Percentiles rank a stretch among this genome's conserved stretches.
Conservation (phyloP, 768 basidiomycete genomes). For the Kwoniella newhampshirensis region DNA sequence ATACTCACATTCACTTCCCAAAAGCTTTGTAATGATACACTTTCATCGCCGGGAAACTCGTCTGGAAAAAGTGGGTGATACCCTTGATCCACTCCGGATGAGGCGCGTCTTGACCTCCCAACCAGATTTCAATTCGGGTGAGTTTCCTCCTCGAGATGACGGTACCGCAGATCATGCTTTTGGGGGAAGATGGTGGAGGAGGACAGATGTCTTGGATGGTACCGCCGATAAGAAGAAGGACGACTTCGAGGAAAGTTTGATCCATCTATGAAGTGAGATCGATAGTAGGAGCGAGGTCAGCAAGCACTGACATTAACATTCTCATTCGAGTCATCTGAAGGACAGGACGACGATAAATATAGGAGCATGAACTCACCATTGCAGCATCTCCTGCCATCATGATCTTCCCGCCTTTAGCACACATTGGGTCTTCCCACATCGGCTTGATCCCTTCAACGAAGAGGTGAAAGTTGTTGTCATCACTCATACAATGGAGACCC, state of each 20-base stretch:
- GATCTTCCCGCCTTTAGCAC: conserved; percentile 39
- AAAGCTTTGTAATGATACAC: conserved; percentile 13
- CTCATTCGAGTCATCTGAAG: too few relatives aligned
- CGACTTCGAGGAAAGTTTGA: conserved; percentile 33
- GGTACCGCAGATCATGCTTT: conserved; percentile 13
- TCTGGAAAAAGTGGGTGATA: conserved; percentile 2
- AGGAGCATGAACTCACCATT: conserved; percentile 22
- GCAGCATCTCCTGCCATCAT: conserved; percentile 27
- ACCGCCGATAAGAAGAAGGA: conserved; percentile 25
- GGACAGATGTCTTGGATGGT: conserved; percentile 9
- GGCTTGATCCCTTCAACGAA: conserved; percentile 36
- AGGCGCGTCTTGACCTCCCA: conserved; percentile 21
- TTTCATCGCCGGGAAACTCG: neutral
- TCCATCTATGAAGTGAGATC: conserved; percentile 39
- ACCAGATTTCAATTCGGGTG: conserved; percentile 42
- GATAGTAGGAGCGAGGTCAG: neutral
- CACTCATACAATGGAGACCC: conserved; percentile 24
- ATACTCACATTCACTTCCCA: conserved; percentile 1
- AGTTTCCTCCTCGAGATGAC: conserved; percentile 20
- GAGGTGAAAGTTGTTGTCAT: conserved; percentile 41
- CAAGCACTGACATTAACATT: too few relatives aligned
- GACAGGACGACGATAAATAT: too few relatives aligned
- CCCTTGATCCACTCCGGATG: conserved; percentile 15
- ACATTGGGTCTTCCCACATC: conserved; percentile 46
- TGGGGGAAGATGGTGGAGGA: neutral